Base-by-base conservation (phyloP, 148 eudicot species). In the Chenopodium berlandieri region DNA sequence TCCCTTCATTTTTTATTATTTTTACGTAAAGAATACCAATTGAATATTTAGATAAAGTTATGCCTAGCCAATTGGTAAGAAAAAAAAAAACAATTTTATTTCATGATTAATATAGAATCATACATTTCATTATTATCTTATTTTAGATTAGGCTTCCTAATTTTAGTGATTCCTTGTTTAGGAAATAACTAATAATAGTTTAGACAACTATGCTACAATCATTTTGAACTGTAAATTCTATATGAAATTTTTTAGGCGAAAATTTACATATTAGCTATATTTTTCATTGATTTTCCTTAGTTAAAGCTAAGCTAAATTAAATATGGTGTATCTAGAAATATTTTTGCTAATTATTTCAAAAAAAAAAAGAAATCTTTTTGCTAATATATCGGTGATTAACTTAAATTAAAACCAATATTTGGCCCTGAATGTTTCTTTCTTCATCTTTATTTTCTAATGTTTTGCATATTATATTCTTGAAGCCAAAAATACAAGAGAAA, bases 1-100 rank as follows among this genome's bases (percentile, higher is more conserved):
- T 68, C 81, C 87, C 74, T 88, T 80, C 81, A 80, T 84, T 81
- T 75, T 83, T 69, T 19, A 12, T 63, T 22, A 22, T 20, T 37
- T 27, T 20, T 17, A 52, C 1, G 37, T 17, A 9, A 30, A 25
- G 8, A 76, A 12, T 50, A 76, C 50, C 34, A 56, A 23, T 69
- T 76, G 30, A 76, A 76, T 62, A 22, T 68, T 19, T 7, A 37
- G 1, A 16, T 27, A 16, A 22, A 12, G 1, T 10, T 9, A 44
- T 46, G 31, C 4, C 47, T 78, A 73, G 76, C 75, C 75, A 66
- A 58, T 74, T 75, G 79, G 58, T n/a, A 52, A 73, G 64, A 3
- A 12, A 52, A 54, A 2, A 54, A 23, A 31, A 37, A 9, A 27
- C 16, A 68, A n/a, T 58, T 9, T 12, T 47, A 3, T 23, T 77